Base-by-base conservation (phyloP, 106 monocot genomes). In the Dendrobium officinale region DNA sequence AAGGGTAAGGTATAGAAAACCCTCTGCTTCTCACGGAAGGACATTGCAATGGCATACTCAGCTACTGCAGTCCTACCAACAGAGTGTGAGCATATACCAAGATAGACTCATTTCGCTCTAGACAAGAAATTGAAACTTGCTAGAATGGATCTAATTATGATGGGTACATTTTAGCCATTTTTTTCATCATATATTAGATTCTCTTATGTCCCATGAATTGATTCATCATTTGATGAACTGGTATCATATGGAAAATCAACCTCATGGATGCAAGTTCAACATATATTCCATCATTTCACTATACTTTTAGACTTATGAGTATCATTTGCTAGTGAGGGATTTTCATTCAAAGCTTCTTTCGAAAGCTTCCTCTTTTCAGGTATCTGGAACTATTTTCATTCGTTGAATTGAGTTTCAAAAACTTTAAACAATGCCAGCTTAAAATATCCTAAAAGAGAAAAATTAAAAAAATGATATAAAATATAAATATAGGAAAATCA, bases 41-140 rank as follows among this genome's bases (percentile, higher is more conserved):
- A 91, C 95, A 99, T 91, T 17, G 99, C 99, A 18, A 99, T 93
- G 33, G 99, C 99, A 78, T 99, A 99, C 84, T 95, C 95, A 20
- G 99, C 99, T 16, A 99, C 87, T 22, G 88, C 99, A 55, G 99
- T 99, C 83, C 95, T 99, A 27, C 99, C 99, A 19, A 95, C 92
- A 4, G 99, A 55, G 99, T 99, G 80, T 99, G 99, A 16, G 95
- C 99, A 6, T 95, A 99, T 7, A 99, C 99, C 43, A 99, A 77
- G 64, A 99, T 86, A 9, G 95, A 99, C 78, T 99, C 99, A 54
- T 88, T 90, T 44, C 99, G 59, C 79, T 99, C 99, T 7, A 99
- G 85, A 79, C 95, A 99, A 22, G 91, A 95, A 4, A 99, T 77
- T 18, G 95, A 95, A 45, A 95, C 81, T 40, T 83, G 74, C 79